A percentile compares a stretch with the other conserved stretches of the same genome.
Evolutionary conservation across 495 filamentous ascomycete species (phyloP).

Genomic region (Xylaria palmicola): DNA sequence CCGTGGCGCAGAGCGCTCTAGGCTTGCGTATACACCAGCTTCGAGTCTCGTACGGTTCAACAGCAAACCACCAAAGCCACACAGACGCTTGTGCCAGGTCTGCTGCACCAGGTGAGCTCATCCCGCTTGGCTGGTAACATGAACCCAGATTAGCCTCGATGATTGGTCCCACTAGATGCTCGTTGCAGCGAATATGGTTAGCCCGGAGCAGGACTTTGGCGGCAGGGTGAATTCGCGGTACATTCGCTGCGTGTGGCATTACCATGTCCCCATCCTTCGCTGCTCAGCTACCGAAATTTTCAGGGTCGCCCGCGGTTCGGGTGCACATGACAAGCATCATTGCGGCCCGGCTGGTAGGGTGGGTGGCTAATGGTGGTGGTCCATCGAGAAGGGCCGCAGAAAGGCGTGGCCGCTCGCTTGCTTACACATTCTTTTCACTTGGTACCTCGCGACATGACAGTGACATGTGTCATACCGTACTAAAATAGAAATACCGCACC

Average conservation of each 20-base stretch:
- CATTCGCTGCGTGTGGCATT: conserved; percentile 2
- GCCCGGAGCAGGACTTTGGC: background rate
- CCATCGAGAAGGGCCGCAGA: conserved; percentile 4
- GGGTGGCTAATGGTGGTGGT: background rate
- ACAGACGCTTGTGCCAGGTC: background rate
- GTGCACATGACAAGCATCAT: conserved; percentile 15
- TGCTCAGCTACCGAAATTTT: conserved; percentile 6
- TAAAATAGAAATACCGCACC: conserved; percentile 4
- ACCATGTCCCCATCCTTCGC: conserved; percentile 10
- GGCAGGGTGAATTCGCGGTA: background rate
- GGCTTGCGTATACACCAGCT: too few species aligned
- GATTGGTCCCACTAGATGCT: conserved; percentile 14
- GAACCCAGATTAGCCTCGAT: background rate
- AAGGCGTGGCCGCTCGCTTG: background rate
- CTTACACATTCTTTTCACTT: background rate
- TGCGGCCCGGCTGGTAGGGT: conserved; percentile 14
- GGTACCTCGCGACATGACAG: background rate
- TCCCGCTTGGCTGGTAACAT: conserved; percentile 11
- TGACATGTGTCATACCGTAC: background rate
- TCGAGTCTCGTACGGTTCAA: too few species aligned
- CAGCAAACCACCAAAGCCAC: too few species aligned
- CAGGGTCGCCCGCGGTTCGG: conserved; percentile 4
- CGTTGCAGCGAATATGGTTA: background rate
- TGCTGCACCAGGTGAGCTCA: conserved; percentile 5
- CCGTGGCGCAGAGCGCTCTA: too few species aligned